Conservation (phyloP, 2,329 filamentous ascomycete species). For the Lecanicillium sp. region DNA sequence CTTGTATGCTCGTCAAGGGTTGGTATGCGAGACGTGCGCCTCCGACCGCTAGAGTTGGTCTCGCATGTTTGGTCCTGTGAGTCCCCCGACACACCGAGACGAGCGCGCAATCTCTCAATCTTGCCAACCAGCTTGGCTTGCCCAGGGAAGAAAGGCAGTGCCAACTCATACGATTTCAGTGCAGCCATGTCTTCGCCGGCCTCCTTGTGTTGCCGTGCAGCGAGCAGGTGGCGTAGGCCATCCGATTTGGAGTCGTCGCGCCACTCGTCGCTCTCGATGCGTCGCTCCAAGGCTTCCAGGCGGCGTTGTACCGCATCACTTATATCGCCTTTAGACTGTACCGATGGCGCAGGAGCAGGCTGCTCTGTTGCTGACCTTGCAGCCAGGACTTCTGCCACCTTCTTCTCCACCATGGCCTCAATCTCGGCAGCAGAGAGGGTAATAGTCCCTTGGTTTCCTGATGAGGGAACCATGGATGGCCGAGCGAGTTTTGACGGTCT, state of each 20-base stretch:
- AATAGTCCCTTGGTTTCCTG: constrained; percentile 21
- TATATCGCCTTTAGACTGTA: constrained; percentile 40
- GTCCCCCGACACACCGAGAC: constrained; percentile 29
- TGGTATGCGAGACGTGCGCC: constrained; percentile 6
- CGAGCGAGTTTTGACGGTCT: constrained; percentile 42
- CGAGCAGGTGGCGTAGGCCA: constrained; percentile 77
- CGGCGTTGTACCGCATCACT: constrained; percentile 73
- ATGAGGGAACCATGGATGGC: constrained; percentile 17
- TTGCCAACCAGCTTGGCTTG: constrained; percentile 70
- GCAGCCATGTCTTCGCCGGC: constrained; percentile 71
- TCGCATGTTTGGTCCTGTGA: constrained; percentile 7
- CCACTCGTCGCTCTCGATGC: constrained; percentile 59
- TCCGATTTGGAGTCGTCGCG: constrained; percentile 68
- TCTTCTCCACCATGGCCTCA: constrained; percentile 85
- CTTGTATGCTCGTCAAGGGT: constrained; percentile 4
- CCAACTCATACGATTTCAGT: constrained; percentile 77
- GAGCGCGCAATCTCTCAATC: constrained; percentile 53
- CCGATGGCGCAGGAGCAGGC: constrained; percentile 22
- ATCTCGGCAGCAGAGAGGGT: constrained; percentile 66
- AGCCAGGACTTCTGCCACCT: constrained; percentile 82
- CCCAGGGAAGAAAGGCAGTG: constrained; percentile 75
- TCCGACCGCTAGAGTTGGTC: neutral
- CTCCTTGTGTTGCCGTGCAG: constrained; percentile 85
- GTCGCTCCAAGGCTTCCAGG: constrained; percentile 75
- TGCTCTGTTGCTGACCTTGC: constrained; percentile 50